Percentiles rank a stretch among this genome's conserved stretches.
phyloP scores from a whole-genome alignment of 1,139 yeast species.

The Suhomyces ambrosiae region DNA sequence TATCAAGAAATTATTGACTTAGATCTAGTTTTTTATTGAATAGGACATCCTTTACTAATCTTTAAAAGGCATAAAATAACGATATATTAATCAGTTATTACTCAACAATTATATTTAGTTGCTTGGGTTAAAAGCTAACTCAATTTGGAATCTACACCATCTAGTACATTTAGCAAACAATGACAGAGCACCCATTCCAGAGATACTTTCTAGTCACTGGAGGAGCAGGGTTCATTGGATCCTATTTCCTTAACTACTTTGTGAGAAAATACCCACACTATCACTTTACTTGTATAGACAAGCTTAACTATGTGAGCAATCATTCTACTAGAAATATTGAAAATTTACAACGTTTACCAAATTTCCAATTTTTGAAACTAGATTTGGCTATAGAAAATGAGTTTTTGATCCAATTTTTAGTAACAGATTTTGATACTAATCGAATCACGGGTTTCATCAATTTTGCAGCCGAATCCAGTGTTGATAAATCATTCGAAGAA shows the following conservation, averaged over 20 bases:
- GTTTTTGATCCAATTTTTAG: slow-evolving; percentile 16
- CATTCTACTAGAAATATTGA: slow-evolving; percentile 24
- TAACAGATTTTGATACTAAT: slow-evolving; percentile 15
- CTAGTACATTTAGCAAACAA: too few relatives aligned
- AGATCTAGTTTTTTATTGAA: too few relatives aligned
- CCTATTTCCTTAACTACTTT: slow-evolving; percentile 47
- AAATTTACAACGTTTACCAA: slow-evolving; percentile 25
- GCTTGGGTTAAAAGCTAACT: too few relatives aligned
- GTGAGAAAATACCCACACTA: slow-evolving; percentile 40
- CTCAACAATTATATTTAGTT: too few relatives aligned
- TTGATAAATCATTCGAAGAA: slow-evolving; percentile 52
- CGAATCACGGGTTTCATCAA: slow-evolving; percentile 45
- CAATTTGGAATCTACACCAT: too few relatives aligned
- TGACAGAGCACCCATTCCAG: slow-evolving; percentile 2
- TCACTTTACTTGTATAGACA: slow-evolving; percentile 51
- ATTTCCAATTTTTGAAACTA: slow-evolving; percentile 30
- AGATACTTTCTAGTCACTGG: slow-evolving; percentile 50
- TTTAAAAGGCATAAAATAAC: too few relatives aligned
- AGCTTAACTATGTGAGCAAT: slow-evolving; percentile 39
- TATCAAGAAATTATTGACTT: too few relatives aligned
- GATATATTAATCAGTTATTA: too few relatives aligned
- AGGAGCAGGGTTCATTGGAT: slow-evolving; percentile 63
- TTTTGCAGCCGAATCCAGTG: slow-evolving; percentile 63
- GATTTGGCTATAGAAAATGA: slow-evolving; percentile 40
- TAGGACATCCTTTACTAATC: too few relatives aligned